Base-by-base conservation (phyloP, 2,329 filamentous ascomycete species). In the Dactylellina sp. region DNA sequence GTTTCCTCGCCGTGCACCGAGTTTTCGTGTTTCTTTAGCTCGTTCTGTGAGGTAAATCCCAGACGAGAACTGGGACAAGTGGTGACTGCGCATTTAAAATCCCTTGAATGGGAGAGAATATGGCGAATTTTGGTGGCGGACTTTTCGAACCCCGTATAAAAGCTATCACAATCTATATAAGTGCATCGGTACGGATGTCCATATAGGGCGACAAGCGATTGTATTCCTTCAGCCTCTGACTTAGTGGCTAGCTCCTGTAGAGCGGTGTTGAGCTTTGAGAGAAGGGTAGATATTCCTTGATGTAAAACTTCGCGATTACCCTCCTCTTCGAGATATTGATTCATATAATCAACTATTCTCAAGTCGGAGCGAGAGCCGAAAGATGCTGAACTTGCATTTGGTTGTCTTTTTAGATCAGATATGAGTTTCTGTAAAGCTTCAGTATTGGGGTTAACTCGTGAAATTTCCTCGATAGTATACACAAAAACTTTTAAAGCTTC, bases 41-140 rank as follows among this genome's bases (percentile, higher is more conserved):
- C 7, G 7, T 28, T 12, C 1, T 14, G 2, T 32, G 56, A 60
- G 1, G 11, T 5, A 37, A 64, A 64, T 11, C 60, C 60, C 6
- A 64, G 39, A 7, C 47, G 22, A 14, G 44, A 24, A 16, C 20
- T 46, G 7, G 49, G 20, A 18, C 60, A 64, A 7, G 49, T 55
- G 1, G 24, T 22, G 3, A 16, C 25, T 35, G 35, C 18, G 16
- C 60, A 64, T 55, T 55, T 64, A 32, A 64, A 64, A 6, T 1
- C 1, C 18, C 5, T 44, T 5, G 5, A 2, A 18, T 64, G 60
- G n/a, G 49, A 55, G 5, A 14, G 9, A 0, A 16, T 35, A 12
- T 64, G 60, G 18, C 24, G 5, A 1, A 32, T 3, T n/a, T 46
- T 20, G 1, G 55, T 18, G 2, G 1, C 14, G 7, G 0, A 11